Evolutionary conservation across 352 stramenopile genomes (phyloP).

Genomic region (Globisporangium okanoganense): DNA sequence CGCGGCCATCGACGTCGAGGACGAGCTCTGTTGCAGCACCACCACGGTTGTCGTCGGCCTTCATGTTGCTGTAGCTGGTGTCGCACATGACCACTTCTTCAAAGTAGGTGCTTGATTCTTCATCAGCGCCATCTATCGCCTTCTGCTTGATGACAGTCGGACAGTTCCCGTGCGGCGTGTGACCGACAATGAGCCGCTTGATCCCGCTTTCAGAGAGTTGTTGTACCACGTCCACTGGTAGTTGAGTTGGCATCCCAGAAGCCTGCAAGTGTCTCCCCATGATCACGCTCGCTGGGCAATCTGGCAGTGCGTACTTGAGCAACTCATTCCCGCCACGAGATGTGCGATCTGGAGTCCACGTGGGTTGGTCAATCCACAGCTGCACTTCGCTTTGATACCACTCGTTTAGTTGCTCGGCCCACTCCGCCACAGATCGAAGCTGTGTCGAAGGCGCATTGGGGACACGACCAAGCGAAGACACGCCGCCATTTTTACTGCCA

Average conservation of each 20-base stretch:
- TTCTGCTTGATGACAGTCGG: slow-evolving; percentile 81
- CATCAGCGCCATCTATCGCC: slow-evolving; percentile 11
- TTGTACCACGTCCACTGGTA: slow-evolving; percentile 39
- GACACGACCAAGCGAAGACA: slow-evolving; percentile 67
- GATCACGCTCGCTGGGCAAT: slow-evolving; percentile 58
- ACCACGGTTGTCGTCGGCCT: slow-evolving; percentile 70
- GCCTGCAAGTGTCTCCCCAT: slow-evolving; percentile 65
- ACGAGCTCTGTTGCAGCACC: slow-evolving; percentile 72
- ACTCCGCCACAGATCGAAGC: slow-evolving; percentile 41
- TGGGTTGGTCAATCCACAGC: slow-evolving; percentile 75
- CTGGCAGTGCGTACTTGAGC: slow-evolving; percentile 68
- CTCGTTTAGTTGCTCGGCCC: slow-evolving; percentile 71
- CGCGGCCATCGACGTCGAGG: slow-evolving; percentile 44
- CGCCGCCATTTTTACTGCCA: slow-evolving; percentile 20
- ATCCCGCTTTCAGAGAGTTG: slow-evolving; percentile 74
- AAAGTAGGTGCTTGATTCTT: slow-evolving; percentile 26
- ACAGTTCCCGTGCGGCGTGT: slow-evolving; percentile 91
- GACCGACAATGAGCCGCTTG: slow-evolving; percentile 85
- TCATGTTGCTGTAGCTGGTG: slow-evolving; percentile 90
- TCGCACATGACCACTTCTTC: slow-evolving; percentile 89
- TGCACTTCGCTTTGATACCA: slow-evolving; percentile 77
- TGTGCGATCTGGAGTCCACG: slow-evolving; percentile 56
- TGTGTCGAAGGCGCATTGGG: slow-evolving; percentile 36
- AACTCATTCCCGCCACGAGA: slow-evolving; percentile 61
- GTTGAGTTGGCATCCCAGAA: slow-evolving; percentile 71